These are phyloP conservation scores for Trichosporon sp. DNA, from an alignment of 1,284 basidiomycete genomes.

Conservation along the genomic window DNA sequence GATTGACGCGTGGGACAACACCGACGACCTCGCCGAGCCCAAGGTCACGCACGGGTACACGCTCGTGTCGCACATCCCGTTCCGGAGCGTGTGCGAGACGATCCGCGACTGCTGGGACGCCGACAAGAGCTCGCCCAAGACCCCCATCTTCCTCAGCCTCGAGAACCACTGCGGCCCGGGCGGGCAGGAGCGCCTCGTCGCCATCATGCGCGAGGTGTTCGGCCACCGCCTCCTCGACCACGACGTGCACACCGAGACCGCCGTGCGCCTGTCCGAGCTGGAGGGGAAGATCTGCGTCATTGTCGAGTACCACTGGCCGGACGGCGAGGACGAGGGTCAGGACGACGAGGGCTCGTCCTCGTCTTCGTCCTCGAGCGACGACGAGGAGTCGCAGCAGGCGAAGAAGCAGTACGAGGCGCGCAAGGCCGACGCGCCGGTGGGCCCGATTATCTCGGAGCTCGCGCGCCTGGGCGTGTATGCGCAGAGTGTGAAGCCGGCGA, in stretches of 20 bases:
- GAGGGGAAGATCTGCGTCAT: slow-evolving; percentile 18
- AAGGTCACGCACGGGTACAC: slow-evolving; percentile 25
- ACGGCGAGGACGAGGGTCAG: background rate
- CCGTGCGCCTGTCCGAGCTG: slow-evolving; percentile 11
- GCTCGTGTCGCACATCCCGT: slow-evolving; percentile 19
- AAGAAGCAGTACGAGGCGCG: slow-evolving; percentile 6
- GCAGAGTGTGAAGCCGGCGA: slow-evolving; percentile 19
- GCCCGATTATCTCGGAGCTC: slow-evolving; percentile 16
- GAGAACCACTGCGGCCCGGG: slow-evolving; percentile 20
- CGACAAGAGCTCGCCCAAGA: background rate
- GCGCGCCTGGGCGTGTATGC: slow-evolving; percentile 16
- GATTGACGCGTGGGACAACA: slow-evolving; percentile 23
- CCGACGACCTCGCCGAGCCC: slow-evolving; percentile 12
- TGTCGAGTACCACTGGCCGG: slow-evolving; percentile 18
- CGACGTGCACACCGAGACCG: background rate
- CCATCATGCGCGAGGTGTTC: slow-evolving; percentile 18
- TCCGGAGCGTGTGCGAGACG: slow-evolving; percentile 19
- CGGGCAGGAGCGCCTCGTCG: slow-evolving; percentile 19
- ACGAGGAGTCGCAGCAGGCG: background rate
- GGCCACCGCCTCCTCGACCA: slow-evolving; percentile 12
- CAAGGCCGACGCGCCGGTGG: background rate
- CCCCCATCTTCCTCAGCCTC: slow-evolving; percentile 16
- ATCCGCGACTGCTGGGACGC: slow-evolving; percentile 14
- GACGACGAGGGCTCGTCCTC: background rate
- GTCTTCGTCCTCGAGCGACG: background rate